A percentile compares a stretch with the other conserved stretches of the same genome.
Conservation (phyloP, 2,329 filamentous ascomycete species). For the Trichophyton mentagrophytes region DNA sequence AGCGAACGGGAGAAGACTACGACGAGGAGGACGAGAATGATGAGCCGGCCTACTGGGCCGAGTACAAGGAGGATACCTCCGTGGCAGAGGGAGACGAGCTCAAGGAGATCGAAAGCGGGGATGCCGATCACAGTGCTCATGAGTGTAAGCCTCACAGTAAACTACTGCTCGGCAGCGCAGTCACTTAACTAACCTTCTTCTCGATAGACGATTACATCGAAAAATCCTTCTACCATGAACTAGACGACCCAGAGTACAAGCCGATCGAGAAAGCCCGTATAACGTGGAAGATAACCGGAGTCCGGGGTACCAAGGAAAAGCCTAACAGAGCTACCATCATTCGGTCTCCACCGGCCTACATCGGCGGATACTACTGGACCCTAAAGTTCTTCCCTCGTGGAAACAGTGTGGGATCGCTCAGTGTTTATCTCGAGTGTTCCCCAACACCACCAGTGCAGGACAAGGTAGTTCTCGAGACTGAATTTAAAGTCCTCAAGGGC, state of each 20-base stretch:
- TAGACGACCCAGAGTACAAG: constrained; percentile 47
- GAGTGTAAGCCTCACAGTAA: constrained; percentile 32
- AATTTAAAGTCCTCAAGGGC: constrained; percentile 31
- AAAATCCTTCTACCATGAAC: constrained; percentile 40
- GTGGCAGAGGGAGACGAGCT: constrained; percentile 45
- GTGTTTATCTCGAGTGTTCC: constrained; percentile 51
- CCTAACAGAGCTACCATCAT: constrained; percentile 48
- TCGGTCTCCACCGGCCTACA: constrained; percentile 42
- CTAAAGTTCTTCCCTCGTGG: constrained; percentile 54
- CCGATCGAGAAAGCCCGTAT: constrained; percentile 44
- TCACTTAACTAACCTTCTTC: neutral
- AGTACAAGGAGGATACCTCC: constrained; percentile 44
- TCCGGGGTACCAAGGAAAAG: constrained; percentile 48
- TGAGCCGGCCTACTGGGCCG: constrained; percentile 39
- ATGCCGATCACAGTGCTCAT: constrained; percentile 41
- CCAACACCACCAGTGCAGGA: constrained; percentile 33
- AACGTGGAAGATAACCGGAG: constrained; percentile 45
- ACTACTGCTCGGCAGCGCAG: constrained; percentile 16
- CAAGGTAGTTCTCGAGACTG: constrained; percentile 26
- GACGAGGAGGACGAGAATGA: constrained; percentile 9
- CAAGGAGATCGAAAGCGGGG: constrained; percentile 40
- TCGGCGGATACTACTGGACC: constrained; percentile 51
- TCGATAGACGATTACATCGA: constrained; percentile 44
- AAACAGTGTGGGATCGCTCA: constrained; percentile 46
- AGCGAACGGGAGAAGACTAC: constrained; percentile 9